phyloP scores from a whole-genome alignment of 139 green algal species.

The Microglena sp. region DNA sequence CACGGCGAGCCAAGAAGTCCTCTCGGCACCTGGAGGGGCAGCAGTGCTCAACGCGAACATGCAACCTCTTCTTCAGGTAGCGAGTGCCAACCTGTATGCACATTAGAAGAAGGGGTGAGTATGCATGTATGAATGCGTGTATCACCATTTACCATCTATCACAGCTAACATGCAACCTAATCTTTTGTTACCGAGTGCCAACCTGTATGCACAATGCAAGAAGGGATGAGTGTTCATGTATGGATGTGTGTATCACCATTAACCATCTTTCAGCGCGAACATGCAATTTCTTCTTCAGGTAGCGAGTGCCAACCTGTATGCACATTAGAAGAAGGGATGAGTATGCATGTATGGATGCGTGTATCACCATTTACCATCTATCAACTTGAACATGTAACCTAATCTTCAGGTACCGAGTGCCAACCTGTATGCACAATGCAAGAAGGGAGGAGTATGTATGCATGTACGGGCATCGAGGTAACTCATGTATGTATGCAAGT shows the following conservation, averaged over 20 bases:
- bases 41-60: constrained; percentile 96
- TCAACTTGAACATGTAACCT: constrained; percentile 96
- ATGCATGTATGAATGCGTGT: not conserved
- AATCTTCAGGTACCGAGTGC: constrained; percentile 85
- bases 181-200: constrained; percentile 78
- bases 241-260: not conserved
- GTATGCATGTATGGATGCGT: not conserved
- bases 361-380: too few species aligned
- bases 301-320: constrained; percentile 77
- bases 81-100: constrained; percentile 79
- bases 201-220: too few species aligned
- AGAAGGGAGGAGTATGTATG: not conserved
- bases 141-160: too few species aligned
- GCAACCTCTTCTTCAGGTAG: constrained; percentile 92
- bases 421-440: too few species aligned
- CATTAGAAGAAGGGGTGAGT: not conserved
- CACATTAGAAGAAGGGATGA: not conserved
- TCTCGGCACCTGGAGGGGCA: constrained; percentile 85
- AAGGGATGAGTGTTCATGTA: not conserved
- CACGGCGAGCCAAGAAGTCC: constrained; percentile 81
- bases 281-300: constrained; percentile 95
- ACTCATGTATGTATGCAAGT: too few species aligned
- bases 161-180: constrained; percentile 94
- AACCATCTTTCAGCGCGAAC: constrained; percentile 97
- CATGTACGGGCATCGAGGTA: not conserved